These are phyloP conservation scores for Allium fistulosum DNA, from an alignment of 106 monocot species.

Conservation along the genomic window DNA sequence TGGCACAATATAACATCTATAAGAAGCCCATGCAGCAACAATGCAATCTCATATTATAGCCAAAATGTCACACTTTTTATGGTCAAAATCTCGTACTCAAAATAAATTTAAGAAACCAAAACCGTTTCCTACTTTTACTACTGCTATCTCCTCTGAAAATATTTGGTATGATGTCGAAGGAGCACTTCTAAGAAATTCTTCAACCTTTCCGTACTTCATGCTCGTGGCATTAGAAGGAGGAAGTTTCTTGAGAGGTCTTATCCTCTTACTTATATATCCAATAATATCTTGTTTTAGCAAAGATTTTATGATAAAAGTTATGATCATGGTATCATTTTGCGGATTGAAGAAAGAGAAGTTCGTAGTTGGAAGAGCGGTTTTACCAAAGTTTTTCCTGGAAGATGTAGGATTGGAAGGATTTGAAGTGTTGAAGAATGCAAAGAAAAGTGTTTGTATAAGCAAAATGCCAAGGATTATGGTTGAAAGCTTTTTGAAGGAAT, in stretches of 20 bases:
- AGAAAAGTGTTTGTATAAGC: too few relatives aligned
- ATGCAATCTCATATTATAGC: too few relatives aligned
- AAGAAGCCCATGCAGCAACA: too few relatives aligned
- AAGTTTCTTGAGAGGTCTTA: slow-evolving; percentile 42
- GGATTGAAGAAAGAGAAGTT: slow-evolving; percentile 43
- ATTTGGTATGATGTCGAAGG: slow-evolving; percentile 31
- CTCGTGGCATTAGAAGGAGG: slow-evolving; percentile 71
- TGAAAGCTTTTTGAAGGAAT: slow-evolving; percentile 56
- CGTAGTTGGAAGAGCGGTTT: slow-evolving; percentile 35
- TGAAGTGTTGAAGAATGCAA: slow-evolving; percentile 34
- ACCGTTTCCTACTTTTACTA: neutral
- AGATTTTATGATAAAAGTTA: slow-evolving; percentile 18
- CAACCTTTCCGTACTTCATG: slow-evolving; percentile 84
- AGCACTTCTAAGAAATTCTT: slow-evolving; percentile 35
- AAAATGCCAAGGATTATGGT: slow-evolving; percentile 86
- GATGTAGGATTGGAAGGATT: slow-evolving; percentile 55
- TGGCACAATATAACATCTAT: too few relatives aligned
- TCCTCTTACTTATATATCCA: slow-evolving; percentile 59
- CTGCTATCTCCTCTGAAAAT: neutral
- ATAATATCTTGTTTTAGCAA: slow-evolving; percentile 23
- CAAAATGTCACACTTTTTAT: too few relatives aligned
- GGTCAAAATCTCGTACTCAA: too few relatives aligned
- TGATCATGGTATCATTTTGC: slow-evolving; percentile 55
- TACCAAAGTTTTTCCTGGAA: slow-evolving; percentile 62
- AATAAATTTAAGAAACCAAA: neutral